Base-by-base conservation (phyloP, 1,139 yeast genomes). In the Candida labiduridarum region DNA sequence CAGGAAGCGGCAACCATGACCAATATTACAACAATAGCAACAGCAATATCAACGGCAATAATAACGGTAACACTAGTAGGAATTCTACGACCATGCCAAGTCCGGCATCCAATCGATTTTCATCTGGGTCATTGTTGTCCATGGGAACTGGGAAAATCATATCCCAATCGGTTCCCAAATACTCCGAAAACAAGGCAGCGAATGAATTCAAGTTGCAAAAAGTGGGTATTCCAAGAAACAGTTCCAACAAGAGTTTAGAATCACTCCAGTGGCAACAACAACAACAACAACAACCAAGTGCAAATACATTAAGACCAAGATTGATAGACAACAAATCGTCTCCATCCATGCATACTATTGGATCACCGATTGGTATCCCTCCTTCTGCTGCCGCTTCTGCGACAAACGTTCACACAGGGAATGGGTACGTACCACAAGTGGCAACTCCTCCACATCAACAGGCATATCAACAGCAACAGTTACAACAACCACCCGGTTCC, bases 91-190 rank as follows among this genome's bases (percentile, higher is more conserved):
- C 36, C 22, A 31, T 59, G 49, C 66, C 78, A 2, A 76, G 80
- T 48, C 82, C 83, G 2, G 68, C 76, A 5, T 60, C 78, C 9
- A 68, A 73, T 42, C 54, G 80, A 46, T 71, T 67, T 49, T 73
- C 79, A 2, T 66, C 72, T 2, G 79, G 77, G 0, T 68, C 78
- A 4, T 51, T 72, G 11, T 59, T 74, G 44, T 73, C 76, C 1
- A 68, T 67, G 60, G 79, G 80, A 3, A 74, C 79, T 3, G 80
- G 80, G 6, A 74, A 74, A 54, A 61, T 76, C 7, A 60, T 68
- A 6, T 70, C 63, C 30, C 73, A 68, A 47, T 59, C 71, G 3
- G 60, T 67, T 12, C 60, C 68, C 6, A 65, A 64, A 49, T 57
- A 44, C 48, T 12, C 52, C 44, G 50, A 54, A 45, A 46, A 44